A percentile compares a stretch with the other conserved stretches of the same genome.
phyloP scores from a whole-genome alignment of 2,329 filamentous ascomycete genomes.

The Pleomassaria siparia region DNA sequence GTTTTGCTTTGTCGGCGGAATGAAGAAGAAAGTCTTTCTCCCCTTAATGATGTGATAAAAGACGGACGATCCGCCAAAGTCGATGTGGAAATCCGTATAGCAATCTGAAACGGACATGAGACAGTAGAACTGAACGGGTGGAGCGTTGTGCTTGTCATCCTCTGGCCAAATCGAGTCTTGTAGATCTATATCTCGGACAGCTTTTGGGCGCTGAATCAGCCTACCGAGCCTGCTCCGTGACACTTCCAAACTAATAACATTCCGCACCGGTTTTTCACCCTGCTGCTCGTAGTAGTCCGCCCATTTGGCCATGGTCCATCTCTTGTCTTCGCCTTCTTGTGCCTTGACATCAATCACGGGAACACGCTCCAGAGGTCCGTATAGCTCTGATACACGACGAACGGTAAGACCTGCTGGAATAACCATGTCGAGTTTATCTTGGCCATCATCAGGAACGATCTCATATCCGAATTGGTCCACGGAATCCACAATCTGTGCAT shows the following conservation, averaged over 20 bases:
- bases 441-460: slow-evolving; percentile 58
- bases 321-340: slow-evolving; percentile 65
- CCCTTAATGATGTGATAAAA: slow-evolving; percentile 71
- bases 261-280: slow-evolving; percentile 63
- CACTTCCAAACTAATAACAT: slow-evolving; percentile 70
- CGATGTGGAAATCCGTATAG: slow-evolving; percentile 72
- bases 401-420: slow-evolving; percentile 66
- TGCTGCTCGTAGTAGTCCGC: slow-evolving; percentile 68
- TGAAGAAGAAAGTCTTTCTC: slow-evolving; percentile 72
- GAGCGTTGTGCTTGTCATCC: slow-evolving; percentile 58
- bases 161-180: slow-evolving; percentile 59
- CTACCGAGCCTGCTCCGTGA: slow-evolving; percentile 64
- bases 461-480: slow-evolving; percentile 51
- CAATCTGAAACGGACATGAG: slow-evolving; percentile 72
- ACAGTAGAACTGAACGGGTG: slow-evolving; percentile 68
- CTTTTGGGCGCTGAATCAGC: slow-evolving; percentile 63
- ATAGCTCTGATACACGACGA: slow-evolving; percentile 63
- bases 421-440: slow-evolving; percentile 68
- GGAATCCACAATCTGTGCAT: slow-evolving; percentile 17
- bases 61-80: slow-evolving; percentile 70
- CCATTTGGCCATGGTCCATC: slow-evolving; percentile 67
- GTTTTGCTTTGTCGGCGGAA: slow-evolving; percentile 67
- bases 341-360: slow-evolving; percentile 72
- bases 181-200: slow-evolving; percentile 64
- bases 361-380: slow-evolving; percentile 62